Base-by-base conservation (phyloP, 75 land plant genomes). In the Ceratopteris richardii region DNA sequence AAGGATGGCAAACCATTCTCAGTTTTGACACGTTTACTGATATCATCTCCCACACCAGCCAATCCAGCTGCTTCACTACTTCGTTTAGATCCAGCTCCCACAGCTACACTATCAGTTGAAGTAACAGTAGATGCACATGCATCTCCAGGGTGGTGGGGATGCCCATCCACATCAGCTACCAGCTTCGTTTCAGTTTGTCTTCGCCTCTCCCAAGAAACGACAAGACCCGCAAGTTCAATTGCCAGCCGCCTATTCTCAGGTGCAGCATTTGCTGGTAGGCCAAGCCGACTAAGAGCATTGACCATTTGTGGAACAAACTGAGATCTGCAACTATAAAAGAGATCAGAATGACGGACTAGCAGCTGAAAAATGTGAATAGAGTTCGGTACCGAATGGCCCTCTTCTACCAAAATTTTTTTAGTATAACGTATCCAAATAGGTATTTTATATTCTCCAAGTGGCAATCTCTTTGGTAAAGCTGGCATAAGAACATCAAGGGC, bases 251-350 rank as follows among this genome's bases (percentile, higher is more conserved):
- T 82, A 56, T 95, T 95, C 55, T 95, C 99, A 42, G 78, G 59
- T 24, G 92, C 78, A 20, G 85, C 81, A 29, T 90, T 95, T 50
- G 75, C 81, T 21, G 97, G 99, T 55, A 95, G 67, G 42, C 99
- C 99, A 57, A 95, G 79, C 37, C 99, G 88, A 60, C 92, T 95
- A 18, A 95, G 79, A 51, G 99, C 85, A 57, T 95, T 95, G 19
- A 95, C 99, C 99, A 95, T 95, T 56, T 95, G 99, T 60, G 99
- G 99, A 14, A 95, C 99, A 78, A 95, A 95, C 41, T 95, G 99
- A 13, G 89, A 97, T 69, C 99, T 76, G 62, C 99, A 95, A 27
- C 85, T 67, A 51, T 95, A 95, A 37, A 90, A 95, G 22, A 95
- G 78, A 66, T 95, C 97, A 58, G 99, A 77, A 71, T 95, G 99